Evolutionary conservation across 495 filamentous ascomycete genomes (phyloP).

Genomic region (Penicillium nucicola): DNA sequence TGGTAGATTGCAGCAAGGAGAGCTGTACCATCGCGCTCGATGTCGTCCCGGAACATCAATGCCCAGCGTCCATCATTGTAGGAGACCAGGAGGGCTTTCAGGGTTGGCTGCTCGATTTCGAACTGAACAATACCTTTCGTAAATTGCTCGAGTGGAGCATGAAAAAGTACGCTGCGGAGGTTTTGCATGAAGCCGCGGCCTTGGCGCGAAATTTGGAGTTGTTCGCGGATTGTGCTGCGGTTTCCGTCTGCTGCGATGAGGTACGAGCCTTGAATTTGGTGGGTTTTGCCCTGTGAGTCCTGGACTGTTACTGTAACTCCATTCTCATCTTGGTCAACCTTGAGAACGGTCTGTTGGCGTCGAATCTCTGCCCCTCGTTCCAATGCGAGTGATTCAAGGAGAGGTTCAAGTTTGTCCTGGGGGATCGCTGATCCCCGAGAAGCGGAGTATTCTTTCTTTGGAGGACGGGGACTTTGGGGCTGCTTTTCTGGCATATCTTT

Average conservation of each 20-base stretch:
- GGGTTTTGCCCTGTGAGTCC: constrained; percentile 3
- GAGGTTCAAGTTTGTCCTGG: constrained; percentile 29
- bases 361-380: constrained; percentile 31
- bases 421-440: constrained; percentile 20
- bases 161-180: constrained; percentile 40
- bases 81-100: constrained; percentile 23
- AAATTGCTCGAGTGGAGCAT: constrained; percentile 22
- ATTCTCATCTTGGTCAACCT: constrained; percentile 16
- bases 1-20: constrained; percentile 14
- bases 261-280: constrained; percentile 20
- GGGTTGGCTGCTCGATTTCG: constrained; percentile 15
- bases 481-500: not conserved
- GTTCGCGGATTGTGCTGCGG: constrained; percentile 26
- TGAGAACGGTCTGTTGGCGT: constrained; percentile 8
- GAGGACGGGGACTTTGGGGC: not conserved
- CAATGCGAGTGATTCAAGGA: constrained; percentile 21
- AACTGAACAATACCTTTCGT: constrained; percentile 22
- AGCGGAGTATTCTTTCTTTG: constrained; percentile 16
- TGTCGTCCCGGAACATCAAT: constrained; percentile 25
- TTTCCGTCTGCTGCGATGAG: constrained; percentile 33
- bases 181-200: constrained; percentile 34
- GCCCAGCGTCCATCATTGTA: constrained; percentile 30
- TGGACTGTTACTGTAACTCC: constrained; percentile 15
- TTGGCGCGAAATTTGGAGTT: constrained; percentile 22
- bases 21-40: constrained; percentile 18